Conservation (phyloP, 2,329 filamentous ascomycete species). For the Alternaria ventricosa region DNA sequence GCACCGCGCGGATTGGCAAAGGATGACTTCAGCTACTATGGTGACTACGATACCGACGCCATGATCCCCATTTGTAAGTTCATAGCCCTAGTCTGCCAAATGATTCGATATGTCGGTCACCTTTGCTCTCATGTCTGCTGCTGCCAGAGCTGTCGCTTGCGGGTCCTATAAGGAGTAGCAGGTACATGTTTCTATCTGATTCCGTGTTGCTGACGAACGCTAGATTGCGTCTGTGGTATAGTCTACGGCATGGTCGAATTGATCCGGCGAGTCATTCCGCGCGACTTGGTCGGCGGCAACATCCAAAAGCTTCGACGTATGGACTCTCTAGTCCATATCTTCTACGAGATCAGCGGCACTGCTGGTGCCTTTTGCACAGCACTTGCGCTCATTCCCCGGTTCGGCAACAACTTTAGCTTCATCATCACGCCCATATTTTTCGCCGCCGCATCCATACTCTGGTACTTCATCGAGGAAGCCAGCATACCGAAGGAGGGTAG, state of each 20-base stretch:
- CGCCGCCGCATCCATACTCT: slow-evolving; percentile 49
- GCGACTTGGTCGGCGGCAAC: slow-evolving; percentile 60
- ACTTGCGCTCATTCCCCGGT: slow-evolving; percentile 57
- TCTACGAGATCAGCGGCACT: slow-evolving; percentile 59
- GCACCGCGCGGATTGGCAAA: slow-evolving; percentile 43
- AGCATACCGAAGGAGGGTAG: slow-evolving; percentile 35
- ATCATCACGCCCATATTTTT: slow-evolving; percentile 60
- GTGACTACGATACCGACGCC: slow-evolving; percentile 56
- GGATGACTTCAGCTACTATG: slow-evolving; percentile 55
- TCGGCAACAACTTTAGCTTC: slow-evolving; percentile 61
- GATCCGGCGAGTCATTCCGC: slow-evolving; percentile 58
- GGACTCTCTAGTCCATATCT: slow-evolving; percentile 56
- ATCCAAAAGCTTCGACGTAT: slow-evolving; percentile 58
- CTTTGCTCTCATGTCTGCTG: neutral
- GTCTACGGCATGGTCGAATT: slow-evolving; percentile 59
- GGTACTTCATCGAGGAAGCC: slow-evolving; percentile 57
- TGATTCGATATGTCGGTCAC: neutral
- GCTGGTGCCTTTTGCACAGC: slow-evolving; percentile 57
- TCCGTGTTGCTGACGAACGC: slow-evolving; percentile 10
- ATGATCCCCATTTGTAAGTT: slow-evolving; percentile 57
- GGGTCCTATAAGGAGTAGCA: neutral
- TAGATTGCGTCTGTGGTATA: slow-evolving; percentile 35
- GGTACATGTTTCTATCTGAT: neutral
- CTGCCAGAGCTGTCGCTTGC: neutral
- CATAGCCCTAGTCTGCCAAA: neutral